Base-by-base conservation (phyloP, 2,329 filamentous ascomycete genomes). In the Myriosclerotinia scirpicola region DNA sequence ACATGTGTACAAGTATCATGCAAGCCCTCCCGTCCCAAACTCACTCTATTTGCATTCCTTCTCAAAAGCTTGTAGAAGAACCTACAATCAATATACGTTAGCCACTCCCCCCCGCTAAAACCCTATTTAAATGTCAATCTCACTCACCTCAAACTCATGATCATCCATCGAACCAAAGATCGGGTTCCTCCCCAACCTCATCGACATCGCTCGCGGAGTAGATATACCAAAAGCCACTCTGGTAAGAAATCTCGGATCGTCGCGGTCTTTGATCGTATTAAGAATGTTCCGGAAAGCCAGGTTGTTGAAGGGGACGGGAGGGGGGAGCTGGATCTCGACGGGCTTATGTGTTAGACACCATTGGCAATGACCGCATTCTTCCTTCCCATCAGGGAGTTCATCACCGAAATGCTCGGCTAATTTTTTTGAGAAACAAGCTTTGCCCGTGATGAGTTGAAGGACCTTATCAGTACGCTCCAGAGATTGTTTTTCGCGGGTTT, bases 171-270 rank as follows among this genome's bases (percentile, higher is more conserved):
- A 84, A 55, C 80, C 81, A 72, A 86, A 87, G 0, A 83, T 78
- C 0, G 68, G 44, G 9, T 74, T 74, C 61, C 77, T 82, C 15
- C 80, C 77, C 42, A 88, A 70, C 72, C 81, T 84, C 63, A 85
- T 73, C 48, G 77, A 74, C 6, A 76, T 79, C 0, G 86, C 79
- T 1, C 85, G 76, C 0, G 86, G 87, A 70, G 84, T 88, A 54
- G 78, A 79, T 72, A 89, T 88, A 0, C 87, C 87, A 73, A 88
- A 89, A 0, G 85, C 86, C 5, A 89, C 76, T 26, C 83, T 80
- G 0, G 87, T 84, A 38, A 89, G 76, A 69, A 87, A 84, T 15
- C 86, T 76, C 2, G 86, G 79, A 72, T 89, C 86, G 56, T 89
- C 83, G 2, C 84, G 78, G 0, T 82, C 80, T 0, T 76, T 70